phyloP scores from a whole-genome alignment of 129 eudicot genomes.

The Logfia minima region DNA sequence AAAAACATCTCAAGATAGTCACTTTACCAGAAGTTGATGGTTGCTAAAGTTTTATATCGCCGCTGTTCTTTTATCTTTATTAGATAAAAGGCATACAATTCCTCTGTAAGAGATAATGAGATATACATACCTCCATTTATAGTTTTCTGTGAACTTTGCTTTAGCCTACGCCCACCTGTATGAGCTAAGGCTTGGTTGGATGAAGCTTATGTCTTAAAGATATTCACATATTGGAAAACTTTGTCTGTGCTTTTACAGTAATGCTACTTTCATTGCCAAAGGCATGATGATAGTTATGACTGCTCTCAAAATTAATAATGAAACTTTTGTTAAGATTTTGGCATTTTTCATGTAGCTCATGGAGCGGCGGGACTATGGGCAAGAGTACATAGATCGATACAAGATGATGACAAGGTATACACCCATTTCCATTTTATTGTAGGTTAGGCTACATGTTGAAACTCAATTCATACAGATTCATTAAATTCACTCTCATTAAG shows the following conservation, averaged over 20 bases:
- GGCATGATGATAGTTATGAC: background rate
- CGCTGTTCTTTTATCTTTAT: background rate
- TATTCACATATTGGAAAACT: slow-evolving; percentile 4
- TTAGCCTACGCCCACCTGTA: slow-evolving; percentile 8
- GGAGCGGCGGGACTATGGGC: slow-evolving; percentile 94
- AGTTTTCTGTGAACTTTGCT: background rate
- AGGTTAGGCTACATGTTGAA: slow-evolving; percentile 2
- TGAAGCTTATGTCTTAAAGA: slow-evolving; percentile 17
- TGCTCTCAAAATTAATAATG: background rate
- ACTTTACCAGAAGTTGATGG: background rate
- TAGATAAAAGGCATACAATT: slow-evolving; percentile 4
- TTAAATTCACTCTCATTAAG: background rate
- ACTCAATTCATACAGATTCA: background rate
- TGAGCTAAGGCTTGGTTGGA: slow-evolving; percentile 12
- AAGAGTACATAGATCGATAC: slow-evolving; percentile 93
- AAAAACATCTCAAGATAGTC: background rate
- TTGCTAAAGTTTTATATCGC: background rate
- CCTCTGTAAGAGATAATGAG: slow-evolving; percentile 18
- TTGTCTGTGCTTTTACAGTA: background rate
- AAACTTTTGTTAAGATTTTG: slow-evolving; percentile 1
- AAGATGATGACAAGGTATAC: slow-evolving; percentile 94
- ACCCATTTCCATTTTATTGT: slow-evolving; percentile 8
- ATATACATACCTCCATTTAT: background rate
- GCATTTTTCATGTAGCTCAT: slow-evolving; percentile 65
- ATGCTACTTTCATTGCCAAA: slow-evolving; percentile 1